phyloP scores from a whole-genome alignment of 805 yeast genomes.

The Wickerhamiella sergipiensis region DNA sequence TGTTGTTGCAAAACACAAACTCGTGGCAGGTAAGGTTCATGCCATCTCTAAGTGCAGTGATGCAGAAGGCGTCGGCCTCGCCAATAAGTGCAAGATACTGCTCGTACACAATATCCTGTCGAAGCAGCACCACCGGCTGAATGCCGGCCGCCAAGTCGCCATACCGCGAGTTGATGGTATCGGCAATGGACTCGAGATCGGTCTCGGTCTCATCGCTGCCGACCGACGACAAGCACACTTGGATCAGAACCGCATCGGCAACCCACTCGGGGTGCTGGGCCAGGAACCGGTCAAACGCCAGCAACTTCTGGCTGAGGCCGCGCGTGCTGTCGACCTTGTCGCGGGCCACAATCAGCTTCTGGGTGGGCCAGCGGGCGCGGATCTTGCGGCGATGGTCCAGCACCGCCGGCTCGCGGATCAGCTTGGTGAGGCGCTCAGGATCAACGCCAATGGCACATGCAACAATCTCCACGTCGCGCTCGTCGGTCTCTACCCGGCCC shows the following conservation, averaged over 20 bases:
- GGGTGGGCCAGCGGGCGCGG: constrained; percentile 62
- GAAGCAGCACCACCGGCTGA: constrained; percentile 77
- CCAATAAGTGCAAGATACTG: constrained; percentile 77
- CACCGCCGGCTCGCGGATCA: constrained; percentile 38
- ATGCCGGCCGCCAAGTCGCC: constrained; percentile 52
- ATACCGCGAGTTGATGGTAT: constrained; percentile 63
- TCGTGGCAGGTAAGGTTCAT: constrained; percentile 96
- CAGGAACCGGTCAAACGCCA: constrained; percentile 75
- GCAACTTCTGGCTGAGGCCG: constrained; percentile 75
- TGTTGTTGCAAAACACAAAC: constrained; percentile 58
- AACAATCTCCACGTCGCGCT: constrained; percentile 25
- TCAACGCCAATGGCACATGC: constrained; percentile 31
- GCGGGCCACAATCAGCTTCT: constrained; percentile 64
- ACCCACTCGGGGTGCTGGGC: constrained; percentile 57
- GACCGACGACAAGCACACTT: constrained; percentile 56
- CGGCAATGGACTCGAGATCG: constrained; percentile 63
- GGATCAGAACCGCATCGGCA: constrained; percentile 60
- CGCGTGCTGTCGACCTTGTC: constrained; percentile 81
- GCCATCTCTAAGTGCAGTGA: constrained; percentile 89
- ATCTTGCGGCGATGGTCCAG: constrained; percentile 37
- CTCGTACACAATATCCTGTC: constrained; percentile 76
- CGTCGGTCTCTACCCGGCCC: constrained; percentile 64
- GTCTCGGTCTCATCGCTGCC: constrained; percentile 30
- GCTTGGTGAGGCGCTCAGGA: constrained; percentile 32
- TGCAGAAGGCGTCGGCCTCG: constrained; percentile 81